These are phyloP conservation scores for Pseudomassariella vexata DNA, from an alignment of 2,329 filamentous ascomycete genomes.

Conservation along the genomic window DNA sequence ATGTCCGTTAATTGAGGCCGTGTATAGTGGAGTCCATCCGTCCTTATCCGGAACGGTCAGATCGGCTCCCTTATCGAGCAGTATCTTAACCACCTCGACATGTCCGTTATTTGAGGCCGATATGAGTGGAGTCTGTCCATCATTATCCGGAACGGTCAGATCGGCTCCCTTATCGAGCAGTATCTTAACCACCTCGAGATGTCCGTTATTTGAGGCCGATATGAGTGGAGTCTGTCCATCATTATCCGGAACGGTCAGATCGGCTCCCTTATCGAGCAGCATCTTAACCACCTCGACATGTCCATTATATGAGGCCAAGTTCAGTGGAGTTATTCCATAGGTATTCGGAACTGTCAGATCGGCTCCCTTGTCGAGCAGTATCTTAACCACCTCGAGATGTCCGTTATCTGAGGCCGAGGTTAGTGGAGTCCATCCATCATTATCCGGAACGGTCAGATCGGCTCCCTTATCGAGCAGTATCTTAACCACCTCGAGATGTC, in stretches of 20 bases:
- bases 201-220: conserved; percentile 1
- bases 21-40: neutral
- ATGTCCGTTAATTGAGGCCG: neutral
- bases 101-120: neutral
- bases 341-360: neutral
- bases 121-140: neutral
- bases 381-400: neutral
- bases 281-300: conserved; percentile 1
- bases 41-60: neutral
- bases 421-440: neutral
- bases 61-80: neutral
- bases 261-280: conserved; percentile 1
- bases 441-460: neutral
- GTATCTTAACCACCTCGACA: neutral
- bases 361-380: conserved; percentile 1
- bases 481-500: neutral
- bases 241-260: neutral
- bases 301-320: conserved; percentile 1
- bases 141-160: too few relatives aligned
- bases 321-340: conserved; percentile 1
- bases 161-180: conserved; percentile 1
- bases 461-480: neutral
- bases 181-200: neutral
- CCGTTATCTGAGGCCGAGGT: neutral
- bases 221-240: neutral